Evolutionary conservation across 176 grass and related monocot species (phyloP).

Genomic region (Carex cristatella): DNA sequence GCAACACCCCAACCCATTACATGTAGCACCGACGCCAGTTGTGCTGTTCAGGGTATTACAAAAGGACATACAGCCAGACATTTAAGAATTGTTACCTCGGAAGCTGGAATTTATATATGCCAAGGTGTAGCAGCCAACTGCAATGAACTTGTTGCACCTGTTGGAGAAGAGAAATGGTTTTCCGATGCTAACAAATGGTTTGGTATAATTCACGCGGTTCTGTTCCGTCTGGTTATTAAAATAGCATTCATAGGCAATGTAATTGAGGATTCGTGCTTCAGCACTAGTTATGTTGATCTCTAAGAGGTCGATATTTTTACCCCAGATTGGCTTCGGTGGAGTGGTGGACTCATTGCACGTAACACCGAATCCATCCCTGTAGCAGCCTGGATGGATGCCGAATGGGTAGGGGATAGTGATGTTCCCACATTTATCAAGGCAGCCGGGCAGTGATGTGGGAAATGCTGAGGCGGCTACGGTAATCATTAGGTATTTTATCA

Average conservation of each 20-base stretch:
- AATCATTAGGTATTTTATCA: too few species aligned
- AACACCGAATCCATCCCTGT: constrained; percentile 18
- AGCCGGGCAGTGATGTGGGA: neutral
- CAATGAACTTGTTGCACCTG: constrained; percentile 13
- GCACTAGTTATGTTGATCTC: neutral
- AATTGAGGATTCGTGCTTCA: neutral
- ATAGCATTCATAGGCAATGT: neutral
- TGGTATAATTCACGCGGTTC: too few species aligned
- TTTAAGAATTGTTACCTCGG: neutral
- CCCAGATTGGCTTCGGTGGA: neutral
- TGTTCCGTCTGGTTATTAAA: too few species aligned
- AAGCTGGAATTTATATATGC: constrained; percentile 17
- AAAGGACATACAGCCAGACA: neutral
- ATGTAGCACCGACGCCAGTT: neutral
- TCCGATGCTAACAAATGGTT: too few species aligned
- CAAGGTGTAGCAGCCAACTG: constrained; percentile 15
- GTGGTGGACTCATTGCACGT: neutral
- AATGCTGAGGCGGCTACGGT: neutral
- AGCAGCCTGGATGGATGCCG: constrained; percentile 20
- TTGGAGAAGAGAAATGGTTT: constrained; percentile 9
- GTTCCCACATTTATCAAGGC: constrained; percentile 28
- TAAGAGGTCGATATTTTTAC: neutral
- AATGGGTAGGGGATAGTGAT: constrained; percentile 37
- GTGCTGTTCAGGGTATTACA: neutral
- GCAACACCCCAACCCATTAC: constrained; percentile 27